These are phyloP conservation scores for Claviceps spartinae DNA, from an alignment of 2,329 filamentous ascomycete genomes.

Conservation along the genomic window DNA sequence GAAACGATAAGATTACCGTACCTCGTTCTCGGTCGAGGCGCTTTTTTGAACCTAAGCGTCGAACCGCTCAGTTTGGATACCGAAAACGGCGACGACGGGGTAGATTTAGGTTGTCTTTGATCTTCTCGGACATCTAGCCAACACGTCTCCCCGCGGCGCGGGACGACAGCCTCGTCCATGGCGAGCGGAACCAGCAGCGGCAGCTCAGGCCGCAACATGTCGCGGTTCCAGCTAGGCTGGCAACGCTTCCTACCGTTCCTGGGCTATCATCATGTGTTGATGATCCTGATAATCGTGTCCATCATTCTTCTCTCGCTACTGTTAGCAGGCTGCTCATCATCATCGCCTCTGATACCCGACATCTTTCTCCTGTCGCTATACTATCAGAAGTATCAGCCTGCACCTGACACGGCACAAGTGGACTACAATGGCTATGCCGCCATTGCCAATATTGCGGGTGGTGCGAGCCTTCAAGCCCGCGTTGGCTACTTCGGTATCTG, in stretches of 20 bases:
- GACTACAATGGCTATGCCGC: slow-evolving; percentile 76
- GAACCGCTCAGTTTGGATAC: background rate
- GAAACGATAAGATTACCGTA: too few species aligned
- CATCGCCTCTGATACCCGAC: slow-evolving; percentile 82
- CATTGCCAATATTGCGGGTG: slow-evolving; percentile 79
- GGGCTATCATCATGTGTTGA: slow-evolving; percentile 75
- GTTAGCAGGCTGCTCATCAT: slow-evolving; percentile 91
- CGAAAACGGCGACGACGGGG: background rate
- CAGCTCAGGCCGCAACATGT: slow-evolving; percentile 15
- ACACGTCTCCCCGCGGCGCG: background rate
- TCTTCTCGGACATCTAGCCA: background rate
- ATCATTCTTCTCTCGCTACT: slow-evolving; percentile 90
- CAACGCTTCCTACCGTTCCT: slow-evolving; percentile 56
- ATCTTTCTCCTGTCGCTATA: slow-evolving; percentile 98
- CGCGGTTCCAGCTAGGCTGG: slow-evolving; percentile 34
- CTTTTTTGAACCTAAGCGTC: background rate
- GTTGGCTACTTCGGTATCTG: slow-evolving; percentile 98
- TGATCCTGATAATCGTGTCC: slow-evolving; percentile 87
- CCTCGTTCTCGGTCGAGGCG: too few species aligned
- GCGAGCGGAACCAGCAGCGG: slow-evolving; percentile 12
- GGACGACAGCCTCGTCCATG: background rate
- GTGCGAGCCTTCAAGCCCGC: slow-evolving; percentile 72
- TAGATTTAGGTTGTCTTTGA: background rate
- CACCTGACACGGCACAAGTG: slow-evolving; percentile 75
- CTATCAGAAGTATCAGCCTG: slow-evolving; percentile 75